A percentile compares a stretch with the other conserved stretches of the same genome.
These are phyloP conservation scores for Solanum lignicaule DNA, from an alignment of 257 asterid species.

Conservation along the genomic window DNA sequence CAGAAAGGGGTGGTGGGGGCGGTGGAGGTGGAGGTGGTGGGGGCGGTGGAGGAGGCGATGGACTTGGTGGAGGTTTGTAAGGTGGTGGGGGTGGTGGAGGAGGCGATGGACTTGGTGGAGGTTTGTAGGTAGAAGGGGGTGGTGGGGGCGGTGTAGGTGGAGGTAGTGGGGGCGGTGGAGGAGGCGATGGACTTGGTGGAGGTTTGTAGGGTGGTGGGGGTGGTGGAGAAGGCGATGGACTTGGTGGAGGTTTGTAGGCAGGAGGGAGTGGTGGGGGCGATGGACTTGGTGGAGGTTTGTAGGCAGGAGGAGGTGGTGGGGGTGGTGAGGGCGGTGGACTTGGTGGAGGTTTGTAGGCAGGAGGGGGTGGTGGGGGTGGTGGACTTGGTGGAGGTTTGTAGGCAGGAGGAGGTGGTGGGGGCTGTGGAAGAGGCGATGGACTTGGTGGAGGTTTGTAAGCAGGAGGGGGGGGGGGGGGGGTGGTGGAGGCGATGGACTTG, in stretches of 20 bases:
- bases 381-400: neutral
- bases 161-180: neutral
- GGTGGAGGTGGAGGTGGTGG: neutral
- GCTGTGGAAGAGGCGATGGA: neutral
- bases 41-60: no score
- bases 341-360: neutral
- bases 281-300: neutral
- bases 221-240: neutral
- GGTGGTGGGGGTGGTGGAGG: neutral
- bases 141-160: no score
- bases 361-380: no score
- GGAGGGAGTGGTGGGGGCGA: neutral
- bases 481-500: neutral
- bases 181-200: no score
- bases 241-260: neutral
- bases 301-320: neutral
- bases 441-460: neutral
- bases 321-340: neutral
- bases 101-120: neutral
- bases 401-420: no score
- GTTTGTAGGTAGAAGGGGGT: neutral
- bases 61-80: no score
- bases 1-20: neutral
- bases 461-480: fast-evolving
- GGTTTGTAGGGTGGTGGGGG: no score